Percentiles rank a stretch among this genome's conserved stretches.
phyloP scores from a whole-genome alignment of 306 rosid species.

The Medicago arabica region DNA sequence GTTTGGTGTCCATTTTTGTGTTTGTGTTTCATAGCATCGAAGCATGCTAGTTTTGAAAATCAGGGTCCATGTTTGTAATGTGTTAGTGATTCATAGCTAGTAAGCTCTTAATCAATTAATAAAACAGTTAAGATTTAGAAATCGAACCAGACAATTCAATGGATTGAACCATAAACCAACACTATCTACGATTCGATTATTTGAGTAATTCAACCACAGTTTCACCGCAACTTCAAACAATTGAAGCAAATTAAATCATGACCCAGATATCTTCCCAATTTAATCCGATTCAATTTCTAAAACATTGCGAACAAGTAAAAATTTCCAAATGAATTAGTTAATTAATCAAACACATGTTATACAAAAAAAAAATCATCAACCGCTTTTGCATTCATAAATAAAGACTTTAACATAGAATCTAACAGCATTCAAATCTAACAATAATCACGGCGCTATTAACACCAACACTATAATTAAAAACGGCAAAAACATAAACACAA shows the following conservation, averaged over 20 bases:
- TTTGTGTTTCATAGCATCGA: too few relatives aligned
- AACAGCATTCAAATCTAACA: constrained; percentile 29
- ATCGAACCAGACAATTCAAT: background rate
- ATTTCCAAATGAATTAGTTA: background rate
- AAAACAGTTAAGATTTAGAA: background rate
- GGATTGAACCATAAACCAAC: background rate
- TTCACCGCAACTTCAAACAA: background rate
- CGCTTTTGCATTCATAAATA: background rate
- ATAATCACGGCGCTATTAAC: background rate
- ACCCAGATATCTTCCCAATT: background rate
- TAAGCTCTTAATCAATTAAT: too few relatives aligned
- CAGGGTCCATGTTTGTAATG: too few relatives aligned
- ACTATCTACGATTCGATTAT: background rate
- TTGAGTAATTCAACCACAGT: background rate
- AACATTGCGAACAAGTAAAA: background rate
- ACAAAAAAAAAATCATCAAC: background rate
- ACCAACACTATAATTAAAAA: constrained; percentile 9
- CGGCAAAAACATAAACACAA: background rate
- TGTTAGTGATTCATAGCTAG: too few relatives aligned
- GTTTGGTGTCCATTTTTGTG: too few relatives aligned
- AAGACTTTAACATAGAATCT: background rate
- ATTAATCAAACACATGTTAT: constrained; percentile 1
- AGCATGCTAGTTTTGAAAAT: too few relatives aligned
- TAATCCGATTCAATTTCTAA: background rate
- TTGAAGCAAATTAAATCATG: background rate